Base-by-base conservation (phyloP, 2,329 filamentous ascomycete species). In the Aspergillus phoenicis region DNA sequence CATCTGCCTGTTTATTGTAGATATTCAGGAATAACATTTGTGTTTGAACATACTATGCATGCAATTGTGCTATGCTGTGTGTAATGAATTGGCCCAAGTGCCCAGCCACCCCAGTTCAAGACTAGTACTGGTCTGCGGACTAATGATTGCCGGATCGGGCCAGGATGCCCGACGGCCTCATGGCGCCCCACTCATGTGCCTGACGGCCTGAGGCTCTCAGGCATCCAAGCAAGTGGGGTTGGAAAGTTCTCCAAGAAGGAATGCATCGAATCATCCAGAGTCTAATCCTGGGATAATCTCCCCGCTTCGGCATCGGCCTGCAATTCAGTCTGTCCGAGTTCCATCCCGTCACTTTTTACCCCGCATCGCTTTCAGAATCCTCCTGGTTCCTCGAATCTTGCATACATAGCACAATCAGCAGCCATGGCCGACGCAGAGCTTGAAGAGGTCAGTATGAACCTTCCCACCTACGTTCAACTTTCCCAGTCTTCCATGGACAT, bases 381-480 rank as follows among this genome's bases (percentile, higher is more conserved):
- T 24, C 43, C 24, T 51, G 41, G 26, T 45, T 15, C 41, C 30
- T 36, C 13, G n/a, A 22, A 17, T 17, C 26, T 22, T 24, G 45
- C 36, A 33, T 49, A 22, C 28, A 7, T 11, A 6, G 33, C 47
- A 36, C 38, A 38, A 55, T 28, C 17, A 38, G 20, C 26, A 47
- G 24, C 28, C 56, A 89, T 89, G 87, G 84, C 84, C 30, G 87
- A 89, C 80, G 81, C 85, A 69, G 87, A 89, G 73, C 79, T 89
- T 60, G 87, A 89, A 74, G 85, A 87, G 77, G 84, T 85, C 67
- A 63, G 70, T 62, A 51, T 45, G 26, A 41, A 41, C 5, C 48
- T 39, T 26, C n/a, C 15, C 10, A 24, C 15, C n/a, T n/a, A 28
- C 22, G 26, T 49, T 54, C 17, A 17, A 26, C 22, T 33, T n/a